Evolutionary conservation across 2,329 filamentous ascomycete genomes (phyloP).

Genomic region (Emmonsiellopsis sp.): DNA sequence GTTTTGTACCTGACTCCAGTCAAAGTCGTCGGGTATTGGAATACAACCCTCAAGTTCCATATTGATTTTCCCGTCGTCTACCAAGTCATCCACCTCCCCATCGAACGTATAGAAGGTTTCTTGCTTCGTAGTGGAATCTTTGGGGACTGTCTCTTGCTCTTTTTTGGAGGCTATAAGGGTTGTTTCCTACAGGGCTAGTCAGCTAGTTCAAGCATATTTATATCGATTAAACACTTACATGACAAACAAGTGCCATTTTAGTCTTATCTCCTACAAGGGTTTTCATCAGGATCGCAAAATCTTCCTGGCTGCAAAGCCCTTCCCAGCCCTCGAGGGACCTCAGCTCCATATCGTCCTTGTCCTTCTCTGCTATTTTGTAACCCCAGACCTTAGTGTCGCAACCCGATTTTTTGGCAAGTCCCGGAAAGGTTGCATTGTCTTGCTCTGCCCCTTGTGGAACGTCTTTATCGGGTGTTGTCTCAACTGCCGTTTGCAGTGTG

Average conservation of each 20-base stretch:
- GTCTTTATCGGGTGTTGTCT: background rate
- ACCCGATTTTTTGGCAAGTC: background rate
- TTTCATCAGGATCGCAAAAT: conserved; percentile 6
- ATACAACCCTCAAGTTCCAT: background rate
- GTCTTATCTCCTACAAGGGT: conserved; percentile 1
- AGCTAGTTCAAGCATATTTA: background rate
- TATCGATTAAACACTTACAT: conserved; percentile 4
- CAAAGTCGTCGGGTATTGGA: background rate
- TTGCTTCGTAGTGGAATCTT: background rate
- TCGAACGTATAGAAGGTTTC: background rate
- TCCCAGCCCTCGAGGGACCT: conserved; percentile 3
- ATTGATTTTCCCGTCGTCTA: background rate
- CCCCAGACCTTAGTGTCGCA: conserved; percentile 2
- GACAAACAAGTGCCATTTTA: conserved; percentile 7
- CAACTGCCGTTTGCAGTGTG: background rate
- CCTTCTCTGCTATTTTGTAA: conserved; percentile 6
- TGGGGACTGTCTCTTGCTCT: background rate
- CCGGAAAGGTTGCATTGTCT: no score
- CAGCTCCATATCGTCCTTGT: background rate
- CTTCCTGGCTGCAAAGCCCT: conserved; percentile 3
- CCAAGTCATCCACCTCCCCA: background rate
- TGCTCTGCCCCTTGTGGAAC: background rate
- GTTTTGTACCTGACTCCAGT: background rate
- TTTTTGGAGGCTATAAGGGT: background rate
- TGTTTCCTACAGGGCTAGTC: background rate